Evolutionary conservation across 345 rosid genomes (phyloP).

Genomic region (Cardiospermum halicacabum): DNA sequence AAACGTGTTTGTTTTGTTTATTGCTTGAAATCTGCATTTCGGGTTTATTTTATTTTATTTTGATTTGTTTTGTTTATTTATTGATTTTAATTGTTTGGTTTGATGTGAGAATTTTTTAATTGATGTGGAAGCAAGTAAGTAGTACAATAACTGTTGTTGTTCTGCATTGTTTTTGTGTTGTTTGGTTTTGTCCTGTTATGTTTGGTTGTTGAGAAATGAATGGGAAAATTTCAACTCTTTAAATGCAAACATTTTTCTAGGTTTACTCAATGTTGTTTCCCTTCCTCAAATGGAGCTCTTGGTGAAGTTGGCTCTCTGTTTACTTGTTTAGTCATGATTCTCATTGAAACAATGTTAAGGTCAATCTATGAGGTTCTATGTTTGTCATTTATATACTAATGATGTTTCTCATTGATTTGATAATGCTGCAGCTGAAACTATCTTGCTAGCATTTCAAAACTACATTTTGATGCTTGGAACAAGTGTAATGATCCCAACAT

Average conservation of each 20-base stretch:
- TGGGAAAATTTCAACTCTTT: neutral
- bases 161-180: neutral
- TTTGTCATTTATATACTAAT: neutral
- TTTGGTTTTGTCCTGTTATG: constrained; percentile 1
- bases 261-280: neutral
- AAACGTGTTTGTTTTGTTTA: neutral
- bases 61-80: neutral
- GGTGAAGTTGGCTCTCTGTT: neutral
- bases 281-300: neutral
- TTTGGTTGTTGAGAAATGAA: neutral
- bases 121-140: neutral
- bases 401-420: too few species aligned
- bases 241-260: constrained; percentile 1
- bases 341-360: neutral
- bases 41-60: neutral
- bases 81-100: neutral
- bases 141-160: too few species aligned
- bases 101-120: neutral
- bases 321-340: too few species aligned
- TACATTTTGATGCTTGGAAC: constrained; percentile 91
- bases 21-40: constrained; percentile 9
- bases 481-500: constrained; percentile 72
- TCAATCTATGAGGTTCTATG: neutral
- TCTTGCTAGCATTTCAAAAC: constrained; percentile 83
- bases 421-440: constrained; percentile 67